Conservation (phyloP, 1,139 yeast genomes). For the Tardiomyces digboiensis region DNA sequence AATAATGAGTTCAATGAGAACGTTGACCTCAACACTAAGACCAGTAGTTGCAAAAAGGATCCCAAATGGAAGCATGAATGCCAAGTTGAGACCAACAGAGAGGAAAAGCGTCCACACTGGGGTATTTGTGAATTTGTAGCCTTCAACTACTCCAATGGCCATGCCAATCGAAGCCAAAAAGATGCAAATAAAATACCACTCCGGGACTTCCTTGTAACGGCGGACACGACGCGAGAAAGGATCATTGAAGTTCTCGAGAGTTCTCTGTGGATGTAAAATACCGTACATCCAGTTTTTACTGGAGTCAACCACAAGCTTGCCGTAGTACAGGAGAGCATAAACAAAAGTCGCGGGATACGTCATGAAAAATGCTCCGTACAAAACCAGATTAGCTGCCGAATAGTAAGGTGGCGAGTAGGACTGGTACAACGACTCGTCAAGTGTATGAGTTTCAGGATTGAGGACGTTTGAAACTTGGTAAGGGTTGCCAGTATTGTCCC, state of each 20-base stretch:
- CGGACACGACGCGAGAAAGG: constrained; percentile 45
- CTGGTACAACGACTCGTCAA: constrained; percentile 14
- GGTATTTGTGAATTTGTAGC: constrained; percentile 35
- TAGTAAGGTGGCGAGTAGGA: constrained; percentile 44
- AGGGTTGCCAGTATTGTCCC: constrained; percentile 31
- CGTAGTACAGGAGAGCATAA: constrained; percentile 30
- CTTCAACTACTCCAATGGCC: constrained; percentile 37
- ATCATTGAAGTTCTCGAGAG: constrained; percentile 22
- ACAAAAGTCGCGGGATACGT: constrained; percentile 38
- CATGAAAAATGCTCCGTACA: constrained; percentile 44
- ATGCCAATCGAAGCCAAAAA: constrained; percentile 36
- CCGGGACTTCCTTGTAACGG: constrained; percentile 51
- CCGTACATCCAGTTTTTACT: constrained; percentile 1
- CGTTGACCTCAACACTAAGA: constrained; percentile 42
- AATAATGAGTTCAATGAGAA: constrained; percentile 44
- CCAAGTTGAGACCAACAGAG: constrained; percentile 29
- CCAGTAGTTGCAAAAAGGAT: constrained; percentile 42
- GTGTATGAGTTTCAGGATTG: constrained; percentile 14
- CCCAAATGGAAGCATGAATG: constrained; percentile 17
- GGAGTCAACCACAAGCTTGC: background rate
- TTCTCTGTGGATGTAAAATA: constrained; percentile 12
- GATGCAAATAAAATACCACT: constrained; percentile 45
- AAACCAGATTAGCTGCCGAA: constrained; percentile 40
- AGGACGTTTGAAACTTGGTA: constrained; percentile 32
- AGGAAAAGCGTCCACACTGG: constrained; percentile 49